phyloP scores from a whole-genome alignment of 495 filamentous ascomycete species.

The Talaromyces borbonicus region DNA sequence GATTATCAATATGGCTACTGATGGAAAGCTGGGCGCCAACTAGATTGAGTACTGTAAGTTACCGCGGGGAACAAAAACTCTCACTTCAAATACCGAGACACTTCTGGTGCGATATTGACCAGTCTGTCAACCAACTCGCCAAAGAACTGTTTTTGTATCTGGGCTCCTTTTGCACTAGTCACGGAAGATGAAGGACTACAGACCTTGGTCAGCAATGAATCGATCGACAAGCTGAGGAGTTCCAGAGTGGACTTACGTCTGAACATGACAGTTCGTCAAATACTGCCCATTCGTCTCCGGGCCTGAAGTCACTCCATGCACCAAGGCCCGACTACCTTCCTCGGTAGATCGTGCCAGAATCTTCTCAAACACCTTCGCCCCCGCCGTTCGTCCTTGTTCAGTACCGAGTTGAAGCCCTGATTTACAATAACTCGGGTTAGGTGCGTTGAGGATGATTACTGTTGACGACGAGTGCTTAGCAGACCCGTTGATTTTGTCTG shows the following conservation, averaged over 20 bases:
- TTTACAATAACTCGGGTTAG: constrained; percentile 16
- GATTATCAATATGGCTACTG: too few species aligned
- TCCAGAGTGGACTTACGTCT: constrained; percentile 9
- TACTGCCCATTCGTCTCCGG: constrained; percentile 25
- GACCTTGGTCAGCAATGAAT: neutral
- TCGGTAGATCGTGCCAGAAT: constrained; percentile 27
- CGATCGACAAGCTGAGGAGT: neutral
- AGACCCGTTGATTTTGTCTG: constrained; percentile 9
- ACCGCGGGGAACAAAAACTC: too few species aligned
- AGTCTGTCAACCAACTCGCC: constrained; percentile 10
- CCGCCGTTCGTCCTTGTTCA: neutral
- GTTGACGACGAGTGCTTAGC: neutral
- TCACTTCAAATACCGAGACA: neutral
- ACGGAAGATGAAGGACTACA: constrained; percentile 4
- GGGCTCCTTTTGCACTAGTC: constrained; percentile 4
- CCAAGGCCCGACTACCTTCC: constrained; percentile 24
- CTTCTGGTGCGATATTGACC: constrained; percentile 9
- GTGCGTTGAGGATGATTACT: constrained; percentile 11
- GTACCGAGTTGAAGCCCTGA: constrained; percentile 8
- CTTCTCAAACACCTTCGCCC: constrained; percentile 11
- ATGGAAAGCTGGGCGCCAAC: too few species aligned
- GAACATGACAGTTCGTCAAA: constrained; percentile 18
- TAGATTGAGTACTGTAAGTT: too few species aligned
- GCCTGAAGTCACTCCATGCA: constrained; percentile 21
- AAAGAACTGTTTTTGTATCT: constrained; percentile 12